Evolutionary conservation across 345 rosid species (phyloP).

Genomic region (Euphorbia pulcherrima): DNA sequence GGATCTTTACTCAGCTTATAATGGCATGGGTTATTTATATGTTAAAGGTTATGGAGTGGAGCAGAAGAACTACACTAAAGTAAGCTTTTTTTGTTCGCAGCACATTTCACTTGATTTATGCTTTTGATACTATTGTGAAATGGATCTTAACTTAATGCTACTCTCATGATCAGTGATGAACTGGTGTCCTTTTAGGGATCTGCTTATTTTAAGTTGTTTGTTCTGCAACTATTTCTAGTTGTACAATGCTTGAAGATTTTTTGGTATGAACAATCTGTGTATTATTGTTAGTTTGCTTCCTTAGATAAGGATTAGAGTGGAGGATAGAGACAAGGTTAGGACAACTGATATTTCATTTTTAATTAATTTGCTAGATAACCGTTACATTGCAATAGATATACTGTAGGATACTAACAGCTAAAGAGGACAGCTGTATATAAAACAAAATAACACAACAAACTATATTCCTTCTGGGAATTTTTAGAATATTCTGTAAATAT

Average conservation of each 20-base stretch:
- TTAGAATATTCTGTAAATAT: too few relatives aligned
- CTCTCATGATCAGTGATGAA: neutral
- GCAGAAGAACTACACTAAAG: slow-evolving; percentile 87
- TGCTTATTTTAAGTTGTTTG: neutral
- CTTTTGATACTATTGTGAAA: neutral
- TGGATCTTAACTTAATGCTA: neutral
- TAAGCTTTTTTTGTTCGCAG: slow-evolving; percentile 25
- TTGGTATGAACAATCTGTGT: neutral
- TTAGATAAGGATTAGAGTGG: too few relatives aligned
- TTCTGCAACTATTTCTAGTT: neutral
- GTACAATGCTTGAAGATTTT: neutral
- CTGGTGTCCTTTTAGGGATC: neutral
- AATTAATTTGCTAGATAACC: too few relatives aligned
- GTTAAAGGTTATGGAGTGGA: slow-evolving; percentile 98
- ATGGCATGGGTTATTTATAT: slow-evolving; percentile 92
- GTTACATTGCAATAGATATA: too few relatives aligned
- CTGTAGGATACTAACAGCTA: too few relatives aligned
- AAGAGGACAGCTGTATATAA: too few relatives aligned
- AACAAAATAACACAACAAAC: too few relatives aligned
- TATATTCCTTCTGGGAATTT: too few relatives aligned
- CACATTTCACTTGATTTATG: neutral
- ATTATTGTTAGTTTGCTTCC: neutral
- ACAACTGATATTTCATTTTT: too few relatives aligned
- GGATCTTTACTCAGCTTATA: slow-evolving; percentile 80
- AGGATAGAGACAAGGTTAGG: too few relatives aligned